Base-by-base conservation (phyloP, 768 basidiomycete genomes). In the Termitomyces sp. region DNA sequence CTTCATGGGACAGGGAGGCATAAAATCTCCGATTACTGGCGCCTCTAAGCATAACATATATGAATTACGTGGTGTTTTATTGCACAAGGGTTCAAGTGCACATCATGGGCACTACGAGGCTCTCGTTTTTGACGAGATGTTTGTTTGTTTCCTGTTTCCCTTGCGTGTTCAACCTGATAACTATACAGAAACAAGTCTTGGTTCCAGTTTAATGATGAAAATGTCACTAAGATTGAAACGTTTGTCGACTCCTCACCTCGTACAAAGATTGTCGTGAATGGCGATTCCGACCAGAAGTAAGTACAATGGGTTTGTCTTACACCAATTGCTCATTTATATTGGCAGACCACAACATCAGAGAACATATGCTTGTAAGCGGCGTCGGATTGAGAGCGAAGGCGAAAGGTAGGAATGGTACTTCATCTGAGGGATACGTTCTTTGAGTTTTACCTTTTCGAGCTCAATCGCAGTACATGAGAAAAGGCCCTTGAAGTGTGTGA, bases 161-260 rank as follows among this genome's bases (percentile, higher is more conserved):
- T 48, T 36, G 49, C 28, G 11, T 49, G 3, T 20, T n/a, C 50
- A 33, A 56, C 30, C 57, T 30, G 44, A 66, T 45, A 20, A 45
- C 52, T 41, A 51, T 30, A 49, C 55, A 92, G 90, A 52, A 78
- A 78, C 49, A 70, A 79, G 41, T 78, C 86, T 18, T 98, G 96
- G 95, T 95, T 86, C 67, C 85, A 88, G 59, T 98, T 93, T 72
- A 94, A 96, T 64, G 96, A 98, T 66, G 96, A 98, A 68, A 71
- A 72, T 4, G 92, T 96, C 4, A 85, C 85, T 0, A 81, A 77
- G 63, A 83, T 87, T 55, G 74, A 81, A 50, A 71, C 76, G 28
- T 73, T 86, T 3, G 80, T 80, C 30, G 78, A 82, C 51, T 65
- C 40, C 64, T 72, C 67, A 65, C 76, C 60, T 48, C 36, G 33